These are phyloP conservation scores for Zygoascus hellenicus DNA, from an alignment of 1,139 yeast species.

Conservation along the genomic window DNA sequence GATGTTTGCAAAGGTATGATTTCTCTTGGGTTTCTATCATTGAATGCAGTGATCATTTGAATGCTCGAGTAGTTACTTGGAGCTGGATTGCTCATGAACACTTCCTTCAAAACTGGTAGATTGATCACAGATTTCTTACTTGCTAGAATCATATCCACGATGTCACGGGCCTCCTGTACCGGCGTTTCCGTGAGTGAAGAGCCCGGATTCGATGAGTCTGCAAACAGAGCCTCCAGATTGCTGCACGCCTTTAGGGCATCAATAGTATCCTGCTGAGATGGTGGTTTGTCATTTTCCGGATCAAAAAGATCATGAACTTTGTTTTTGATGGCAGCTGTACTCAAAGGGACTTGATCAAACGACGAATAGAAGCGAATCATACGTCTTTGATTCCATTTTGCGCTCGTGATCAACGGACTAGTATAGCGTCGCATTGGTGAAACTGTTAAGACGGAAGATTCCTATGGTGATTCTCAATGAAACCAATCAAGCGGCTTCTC, in stretches of 20 bases:
- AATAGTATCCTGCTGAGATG: constrained; percentile 10
- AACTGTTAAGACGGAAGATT: no score
- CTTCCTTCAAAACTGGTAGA: constrained; percentile 20
- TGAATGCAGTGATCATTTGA: constrained; percentile 22
- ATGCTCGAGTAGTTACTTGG: constrained; percentile 25
- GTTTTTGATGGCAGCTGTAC: constrained; percentile 10
- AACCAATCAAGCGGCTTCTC: no score
- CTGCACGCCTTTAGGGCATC: constrained; percentile 22
- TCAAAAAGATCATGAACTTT: constrained; percentile 5
- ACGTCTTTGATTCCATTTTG: no score
- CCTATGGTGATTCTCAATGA: no score
- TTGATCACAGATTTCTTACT: constrained; percentile 16
- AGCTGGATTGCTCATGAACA: constrained; percentile 22
- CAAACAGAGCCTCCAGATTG: constrained; percentile 16
- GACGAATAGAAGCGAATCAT: constrained; percentile 1
- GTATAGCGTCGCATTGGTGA: no score
- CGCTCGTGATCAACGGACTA: no score
- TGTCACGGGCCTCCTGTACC: constrained; percentile 17
- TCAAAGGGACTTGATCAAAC: constrained; percentile 13
- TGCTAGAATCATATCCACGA: constrained; percentile 20
- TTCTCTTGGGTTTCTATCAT: constrained; percentile 15
- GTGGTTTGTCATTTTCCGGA: constrained; percentile 1
- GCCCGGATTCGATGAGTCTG: constrained; percentile 18
- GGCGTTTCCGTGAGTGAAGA: constrained; percentile 20
- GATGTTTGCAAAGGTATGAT: constrained; percentile 43